phyloP scores from a whole-genome alignment of 495 filamentous ascomycete species.

The Penicillium herquei region DNA sequence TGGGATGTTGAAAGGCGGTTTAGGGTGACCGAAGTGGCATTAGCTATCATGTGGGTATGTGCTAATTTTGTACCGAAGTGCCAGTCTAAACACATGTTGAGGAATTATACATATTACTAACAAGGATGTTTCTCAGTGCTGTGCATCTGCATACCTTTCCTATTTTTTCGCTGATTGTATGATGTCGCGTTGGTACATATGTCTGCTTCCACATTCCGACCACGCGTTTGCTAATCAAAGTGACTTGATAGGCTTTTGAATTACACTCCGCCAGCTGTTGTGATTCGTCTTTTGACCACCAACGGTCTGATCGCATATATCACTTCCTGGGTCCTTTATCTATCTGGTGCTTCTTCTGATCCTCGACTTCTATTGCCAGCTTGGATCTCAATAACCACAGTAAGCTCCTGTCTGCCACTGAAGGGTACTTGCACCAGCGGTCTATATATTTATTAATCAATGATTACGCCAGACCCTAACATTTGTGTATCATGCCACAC shows the following conservation, averaged over 20 bases:
- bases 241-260: slow-evolving; percentile 65
- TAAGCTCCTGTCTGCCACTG: slow-evolving; percentile 18
- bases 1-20: slow-evolving; percentile 58
- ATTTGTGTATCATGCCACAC: slow-evolving; percentile 75
- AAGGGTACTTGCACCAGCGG: slow-evolving; percentile 7
- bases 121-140: slow-evolving; percentile 54
- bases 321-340: slow-evolving; percentile 74
- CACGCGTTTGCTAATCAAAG: neutral
- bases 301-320: slow-evolving; percentile 77
- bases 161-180: slow-evolving; percentile 91
- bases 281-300: slow-evolving; percentile 79
- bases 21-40: slow-evolving; percentile 71
- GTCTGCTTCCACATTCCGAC: neutral
- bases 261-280: slow-evolving; percentile 81
- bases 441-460: neutral
- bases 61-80: neutral
- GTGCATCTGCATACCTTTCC: slow-evolving; percentile 78
- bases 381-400: slow-evolving; percentile 82
- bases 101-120: neutral
- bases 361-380: slow-evolving; percentile 77
- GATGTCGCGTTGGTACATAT: slow-evolving; percentile 81
- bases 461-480: slow-evolving; percentile 60
- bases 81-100: neutral
- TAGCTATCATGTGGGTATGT: slow-evolving; percentile 83
- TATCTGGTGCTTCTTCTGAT: slow-evolving; percentile 72